Evolutionary conservation across 495 filamentous ascomycete species (phyloP).

Genomic region (Annulohypoxylon maeteangense): DNA sequence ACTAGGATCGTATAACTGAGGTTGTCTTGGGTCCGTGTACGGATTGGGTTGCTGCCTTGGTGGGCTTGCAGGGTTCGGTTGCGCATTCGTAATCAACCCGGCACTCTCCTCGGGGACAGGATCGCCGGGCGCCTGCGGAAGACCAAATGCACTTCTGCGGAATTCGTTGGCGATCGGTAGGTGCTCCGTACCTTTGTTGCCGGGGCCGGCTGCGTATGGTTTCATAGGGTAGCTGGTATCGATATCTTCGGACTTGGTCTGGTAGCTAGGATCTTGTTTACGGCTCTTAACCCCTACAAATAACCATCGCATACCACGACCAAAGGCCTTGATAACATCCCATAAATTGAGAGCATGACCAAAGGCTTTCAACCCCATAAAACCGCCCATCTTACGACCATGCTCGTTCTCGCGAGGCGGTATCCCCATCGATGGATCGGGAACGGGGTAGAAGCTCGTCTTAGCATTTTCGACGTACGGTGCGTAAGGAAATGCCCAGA

Average conservation of each 20-base stretch:
- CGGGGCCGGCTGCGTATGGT: conserved; percentile 33
- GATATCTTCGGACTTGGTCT: conserved; percentile 43
- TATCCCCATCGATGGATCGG: conserved; percentile 39
- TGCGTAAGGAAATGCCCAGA: conserved; percentile 84
- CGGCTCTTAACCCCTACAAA: conserved; percentile 73
- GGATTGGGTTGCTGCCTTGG: conserved; percentile 30
- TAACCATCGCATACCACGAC: conserved; percentile 82
- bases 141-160: conserved; percentile 52
- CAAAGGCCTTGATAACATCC: conserved; percentile 83
- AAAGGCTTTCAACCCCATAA: conserved; percentile 70
- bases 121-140: conserved; percentile 27
- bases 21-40: conserved; percentile 34
- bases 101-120: conserved; percentile 55
- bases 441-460: conserved; percentile 49
- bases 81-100: conserved; percentile 59
- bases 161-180: conserved; percentile 58
- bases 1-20: conserved; percentile 43
- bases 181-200: conserved; percentile 48
- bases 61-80: conserved; percentile 53
- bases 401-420: conserved; percentile 62
- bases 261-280: conserved; percentile 58
- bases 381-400: conserved; percentile 68
- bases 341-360: conserved; percentile 82
- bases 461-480: conserved; percentile 65
- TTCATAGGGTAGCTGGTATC: conserved; percentile 50